phyloP scores from a whole-genome alignment of 1,284 basidiomycete genomes.

The Moesziomyces globuligerus region DNA sequence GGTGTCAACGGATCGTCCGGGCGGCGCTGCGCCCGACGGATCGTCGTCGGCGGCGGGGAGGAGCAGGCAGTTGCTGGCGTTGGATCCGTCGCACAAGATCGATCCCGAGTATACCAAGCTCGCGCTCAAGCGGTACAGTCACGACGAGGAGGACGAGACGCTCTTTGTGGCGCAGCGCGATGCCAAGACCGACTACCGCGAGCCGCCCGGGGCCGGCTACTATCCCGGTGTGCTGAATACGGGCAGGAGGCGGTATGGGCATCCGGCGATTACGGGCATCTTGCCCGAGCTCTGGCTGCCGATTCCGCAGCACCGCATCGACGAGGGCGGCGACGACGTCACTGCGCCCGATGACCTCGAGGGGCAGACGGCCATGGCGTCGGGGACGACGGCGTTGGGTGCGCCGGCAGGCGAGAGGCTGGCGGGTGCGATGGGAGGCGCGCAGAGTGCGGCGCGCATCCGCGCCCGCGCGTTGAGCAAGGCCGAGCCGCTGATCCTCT shows the following conservation, averaged over 20 bases:
- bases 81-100: constrained; percentile 30
- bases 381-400: constrained; percentile 25
- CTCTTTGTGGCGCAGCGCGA: constrained; percentile 78
- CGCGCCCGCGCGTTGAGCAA: constrained; percentile 22
- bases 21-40: neutral
- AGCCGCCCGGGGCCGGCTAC: constrained; percentile 57
- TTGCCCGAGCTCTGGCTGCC: constrained; percentile 64
- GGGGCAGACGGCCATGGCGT: constrained; percentile 13
- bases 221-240: constrained; percentile 59
- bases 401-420: constrained; percentile 1
- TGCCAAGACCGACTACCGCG: constrained; percentile 58
- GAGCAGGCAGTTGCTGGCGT: constrained; percentile 26
- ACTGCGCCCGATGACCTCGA: constrained; percentile 33
- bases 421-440: neutral
- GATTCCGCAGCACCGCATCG: constrained; percentile 18
- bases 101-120: constrained; percentile 46
- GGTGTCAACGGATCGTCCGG: constrained; percentile 4
- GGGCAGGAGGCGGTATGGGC: constrained; percentile 54
- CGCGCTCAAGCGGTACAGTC: constrained; percentile 73
- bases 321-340: constrained; percentile 30
- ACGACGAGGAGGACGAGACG: constrained; percentile 88
- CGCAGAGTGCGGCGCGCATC: constrained; percentile 9
- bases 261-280: constrained; percentile 61
- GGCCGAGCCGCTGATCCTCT: constrained; percentile 48
- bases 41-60: constrained; percentile 6